Evolutionary conservation across 176 grass and related monocot genomes (phyloP).

Genomic region (Carex pumila): DNA sequence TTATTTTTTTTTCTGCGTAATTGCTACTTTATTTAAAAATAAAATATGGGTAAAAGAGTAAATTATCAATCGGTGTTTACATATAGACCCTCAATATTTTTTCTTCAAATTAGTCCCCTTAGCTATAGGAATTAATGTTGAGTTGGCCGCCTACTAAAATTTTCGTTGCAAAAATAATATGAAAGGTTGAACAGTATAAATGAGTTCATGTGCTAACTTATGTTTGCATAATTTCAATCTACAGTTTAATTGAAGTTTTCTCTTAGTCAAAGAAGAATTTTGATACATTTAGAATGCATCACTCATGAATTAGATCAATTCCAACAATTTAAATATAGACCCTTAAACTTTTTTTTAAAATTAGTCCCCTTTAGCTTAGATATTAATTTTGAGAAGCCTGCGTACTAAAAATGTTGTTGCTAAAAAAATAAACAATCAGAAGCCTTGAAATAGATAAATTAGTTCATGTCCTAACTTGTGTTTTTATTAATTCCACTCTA

Average conservation of each 20-base stretch:
- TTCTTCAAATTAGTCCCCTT: background rate
- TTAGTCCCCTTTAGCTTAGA: background rate
- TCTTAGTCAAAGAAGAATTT: background rate
- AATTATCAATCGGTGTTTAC: background rate
- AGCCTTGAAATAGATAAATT: background rate
- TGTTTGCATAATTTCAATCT: background rate
- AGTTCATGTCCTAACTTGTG: background rate
- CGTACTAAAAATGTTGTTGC: no score
- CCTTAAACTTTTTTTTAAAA: background rate
- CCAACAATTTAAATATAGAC: no score
- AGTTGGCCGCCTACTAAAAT: no score
- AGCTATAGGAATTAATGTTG: background rate
- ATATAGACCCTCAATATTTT: background rate
- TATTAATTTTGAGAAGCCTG: no score
- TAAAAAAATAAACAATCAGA: no score
- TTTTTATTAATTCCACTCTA: background rate
- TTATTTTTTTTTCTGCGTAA: background rate
- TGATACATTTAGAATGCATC: background rate
- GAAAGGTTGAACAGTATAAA: background rate
- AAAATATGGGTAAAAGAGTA: no score
- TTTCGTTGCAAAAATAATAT: no score
- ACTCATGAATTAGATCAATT: no score
- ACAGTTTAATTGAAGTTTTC: background rate
- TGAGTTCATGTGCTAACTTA: background rate
- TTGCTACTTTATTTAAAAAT: background rate